A percentile compares a stretch with the other conserved stretches of the same genome.
Conservation (phyloP, 331 rosid species). For the Arachis monticola region DNA sequence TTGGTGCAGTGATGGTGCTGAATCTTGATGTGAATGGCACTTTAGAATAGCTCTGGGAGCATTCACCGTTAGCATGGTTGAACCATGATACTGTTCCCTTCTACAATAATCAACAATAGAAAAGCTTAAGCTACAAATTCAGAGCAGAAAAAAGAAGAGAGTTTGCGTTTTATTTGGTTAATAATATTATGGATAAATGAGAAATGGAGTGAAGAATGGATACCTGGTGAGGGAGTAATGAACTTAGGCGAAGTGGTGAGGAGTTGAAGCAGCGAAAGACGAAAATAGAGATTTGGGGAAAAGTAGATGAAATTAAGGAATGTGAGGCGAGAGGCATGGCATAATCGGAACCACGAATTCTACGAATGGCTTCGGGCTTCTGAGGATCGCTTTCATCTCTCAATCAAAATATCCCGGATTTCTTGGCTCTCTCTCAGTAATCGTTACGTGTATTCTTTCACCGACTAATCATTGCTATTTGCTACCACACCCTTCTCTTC, state of each 20-base stretch:
- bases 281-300: not conserved
- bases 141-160: not conserved
- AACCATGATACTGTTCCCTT: conserved; percentile 71
- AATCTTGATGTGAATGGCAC: conserved; percentile 47
- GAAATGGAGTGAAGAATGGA: not conserved
- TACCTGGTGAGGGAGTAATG: conserved; percentile 35
- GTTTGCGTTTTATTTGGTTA: not conserved
- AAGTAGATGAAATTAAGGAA: not conserved
- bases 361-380: conserved; percentile 43
- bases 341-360: conserved; percentile 43
- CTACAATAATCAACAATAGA: not conserved
- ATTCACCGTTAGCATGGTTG: conserved; percentile 74
- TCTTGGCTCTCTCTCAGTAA: not conserved
- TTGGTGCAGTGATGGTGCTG: conserved; percentile 42
- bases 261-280: not conserved
- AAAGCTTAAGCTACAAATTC: not conserved
- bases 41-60: conserved; percentile 61
- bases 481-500: too few species aligned
- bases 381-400: conserved; percentile 42
- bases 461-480: not conserved
- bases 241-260: not conserved
- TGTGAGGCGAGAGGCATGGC: conserved; percentile 25
- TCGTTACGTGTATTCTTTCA: conserved; percentile 1
- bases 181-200: not conserved
- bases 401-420: not conserved